Percentiles rank a stretch among this genome's conserved stretches.
Conservation (phyloP, 441 rosid species). For the Populus trichocarpa region DNA sequence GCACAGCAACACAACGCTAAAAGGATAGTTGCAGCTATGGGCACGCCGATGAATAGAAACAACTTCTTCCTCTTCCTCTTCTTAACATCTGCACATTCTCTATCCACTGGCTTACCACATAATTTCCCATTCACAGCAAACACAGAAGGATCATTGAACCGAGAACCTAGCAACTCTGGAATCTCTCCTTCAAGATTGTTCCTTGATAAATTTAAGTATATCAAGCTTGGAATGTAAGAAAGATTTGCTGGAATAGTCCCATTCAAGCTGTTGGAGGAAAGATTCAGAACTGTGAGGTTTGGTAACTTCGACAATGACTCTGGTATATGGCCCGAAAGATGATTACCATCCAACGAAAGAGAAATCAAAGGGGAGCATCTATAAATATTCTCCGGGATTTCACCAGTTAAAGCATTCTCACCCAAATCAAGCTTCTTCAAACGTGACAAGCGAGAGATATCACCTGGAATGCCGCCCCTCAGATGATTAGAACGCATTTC, state of each 20-base stretch:
- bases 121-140: conserved; percentile 50
- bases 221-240: conserved; percentile 41
- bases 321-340: conserved; percentile 57
- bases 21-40: conserved; percentile 55
- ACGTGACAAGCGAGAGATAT: conserved; percentile 53
- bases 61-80: conserved; percentile 51
- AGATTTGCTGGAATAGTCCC: conserved; percentile 63
- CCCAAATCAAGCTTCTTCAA: conserved; percentile 68
- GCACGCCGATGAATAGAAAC: conserved; percentile 55
- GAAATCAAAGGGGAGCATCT: conserved; percentile 45
- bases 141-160: conserved; percentile 47
- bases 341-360: conserved; percentile 58
- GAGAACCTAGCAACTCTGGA: conserved; percentile 46
- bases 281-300: conserved; percentile 58
- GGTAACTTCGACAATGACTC: conserved; percentile 46
- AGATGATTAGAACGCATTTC: conserved; percentile 63
- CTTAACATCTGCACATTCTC: conserved; percentile 42
- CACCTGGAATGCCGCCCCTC: conserved; percentile 65
- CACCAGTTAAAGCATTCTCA: conserved; percentile 67
- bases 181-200: conserved; percentile 75
- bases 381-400: conserved; percentile 56
- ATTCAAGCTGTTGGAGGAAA: conserved; percentile 56
- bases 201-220: conserved; percentile 59
- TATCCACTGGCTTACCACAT: conserved; percentile 66
- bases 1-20: conserved; percentile 79